phyloP scores from a whole-genome alignment of 192 early-diverging fungal species.

The Martensiomyces pterosporus region DNA sequence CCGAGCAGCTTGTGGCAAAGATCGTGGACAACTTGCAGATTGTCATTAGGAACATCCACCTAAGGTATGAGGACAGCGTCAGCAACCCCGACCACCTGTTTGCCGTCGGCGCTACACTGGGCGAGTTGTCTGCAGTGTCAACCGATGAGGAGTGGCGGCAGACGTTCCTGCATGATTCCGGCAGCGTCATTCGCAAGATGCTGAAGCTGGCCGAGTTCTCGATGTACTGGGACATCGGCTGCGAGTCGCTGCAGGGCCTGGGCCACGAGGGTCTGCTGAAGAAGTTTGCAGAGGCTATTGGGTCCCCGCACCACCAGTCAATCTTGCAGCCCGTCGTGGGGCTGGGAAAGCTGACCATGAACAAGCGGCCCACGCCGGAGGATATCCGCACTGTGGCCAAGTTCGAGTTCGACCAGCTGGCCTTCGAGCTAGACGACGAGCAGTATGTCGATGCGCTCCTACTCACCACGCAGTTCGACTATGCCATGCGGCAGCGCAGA shows the following conservation, averaged over 20 bases:
- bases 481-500: slow-evolving; percentile 72
- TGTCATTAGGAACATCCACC: slow-evolving; percentile 91
- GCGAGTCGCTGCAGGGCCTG: slow-evolving; percentile 55
- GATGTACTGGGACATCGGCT: slow-evolving; percentile 86
- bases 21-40: slow-evolving; percentile 97
- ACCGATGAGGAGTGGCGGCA: slow-evolving; percentile 82
- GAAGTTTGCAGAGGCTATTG: slow-evolving; percentile 20
- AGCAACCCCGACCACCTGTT: slow-evolving; percentile 77
- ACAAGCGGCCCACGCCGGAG: slow-evolving; percentile 59
- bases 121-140: slow-evolving; percentile 87
- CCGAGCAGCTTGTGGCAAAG: slow-evolving; percentile 85
- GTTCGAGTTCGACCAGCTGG: slow-evolving; percentile 87
- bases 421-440: slow-evolving; percentile 83
- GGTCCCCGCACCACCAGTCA: slow-evolving; percentile 57
- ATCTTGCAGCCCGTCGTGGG: slow-evolving; percentile 92
- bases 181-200: slow-evolving; percentile 85
- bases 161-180: slow-evolving; percentile 74
- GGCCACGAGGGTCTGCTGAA: slow-evolving; percentile 46
- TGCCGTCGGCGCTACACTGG: slow-evolving; percentile 82
- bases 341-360: slow-evolving; percentile 70
- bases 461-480: slow-evolving; percentile 79
- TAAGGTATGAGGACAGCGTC: slow-evolving; percentile 88
- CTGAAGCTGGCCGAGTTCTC: slow-evolving; percentile 65
- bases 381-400: slow-evolving; percentile 59
- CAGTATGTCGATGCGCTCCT: slow-evolving; percentile 81